Percentiles rank a stretch among this genome's conserved stretches.
phyloP scores from a whole-genome alignment of 202 grass and related monocot genomes.

The Carex arenaria region DNA sequence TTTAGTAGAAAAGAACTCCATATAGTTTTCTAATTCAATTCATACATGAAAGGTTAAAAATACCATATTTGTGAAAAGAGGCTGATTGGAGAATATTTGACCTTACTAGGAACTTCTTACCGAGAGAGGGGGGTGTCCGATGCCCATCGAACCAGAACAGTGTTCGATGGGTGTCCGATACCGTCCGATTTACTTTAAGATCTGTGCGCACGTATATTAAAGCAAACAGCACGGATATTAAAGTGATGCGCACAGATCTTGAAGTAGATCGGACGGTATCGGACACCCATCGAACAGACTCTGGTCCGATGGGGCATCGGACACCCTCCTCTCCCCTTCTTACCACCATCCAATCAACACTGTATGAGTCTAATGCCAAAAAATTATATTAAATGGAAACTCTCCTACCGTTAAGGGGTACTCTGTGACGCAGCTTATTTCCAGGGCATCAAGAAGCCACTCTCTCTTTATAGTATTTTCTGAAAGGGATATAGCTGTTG shows the following conservation, averaged over 20 bases:
- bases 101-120: background rate
- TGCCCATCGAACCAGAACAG: too few relatives aligned
- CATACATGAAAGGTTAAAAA: background rate
- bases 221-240: too few relatives aligned
- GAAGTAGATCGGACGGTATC: too few relatives aligned
- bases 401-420: conserved; percentile 68
- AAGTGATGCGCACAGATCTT: too few relatives aligned
- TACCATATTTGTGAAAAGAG: background rate
- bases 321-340: too few relatives aligned
- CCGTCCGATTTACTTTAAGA: too few relatives aligned
- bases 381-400: conserved; percentile 15
- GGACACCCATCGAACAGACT: too few relatives aligned
- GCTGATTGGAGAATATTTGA: background rate
- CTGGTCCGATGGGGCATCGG: too few relatives aligned
- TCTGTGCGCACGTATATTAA: too few relatives aligned
- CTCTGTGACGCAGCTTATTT: conserved; percentile 62
- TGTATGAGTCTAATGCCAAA: background rate
- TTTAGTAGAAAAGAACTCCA: background rate
- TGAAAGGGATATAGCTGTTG: conserved; percentile 44
- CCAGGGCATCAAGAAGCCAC: conserved; percentile 94
- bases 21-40: background rate
- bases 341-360: background rate
- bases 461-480: conserved; percentile 48
- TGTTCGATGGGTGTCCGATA: too few relatives aligned
- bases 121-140: too few relatives aligned